These are phyloP conservation scores for slime mould (Dictyostelium discoideum) DNA, from an alignment of 78 protist species.

Conservation along the genomic window dicty_2.7 NC_007089.4:5663001-5663500, in stretches of 20 bases:
- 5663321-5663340: too few relatives aligned
- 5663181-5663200: constrained; percentile 50
- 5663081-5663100: constrained; percentile 50
- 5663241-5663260: constrained; percentile 43
- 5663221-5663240: constrained; percentile 60
- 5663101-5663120: constrained; percentile 25
- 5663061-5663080: constrained; percentile 59
- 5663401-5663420: constrained; percentile 24
- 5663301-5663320: constrained; percentile 49
- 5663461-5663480: neutral
- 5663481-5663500: constrained; percentile 38
- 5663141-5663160: constrained; percentile 72
- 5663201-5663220: constrained; percentile 49
- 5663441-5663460: constrained; percentile 62
- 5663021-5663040: constrained; percentile 72
- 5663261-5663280: constrained; percentile 61
- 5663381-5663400: constrained; percentile 21
- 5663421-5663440: constrained; percentile 72
- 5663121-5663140: constrained; percentile 22
- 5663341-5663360: constrained; percentile 35
- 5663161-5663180: constrained; percentile 52
- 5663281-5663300: constrained; percentile 55
- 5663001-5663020: constrained; percentile 26
- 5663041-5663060: constrained; percentile 7
- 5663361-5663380: constrained; percentile 60